These are phyloP conservation scores for Sequoiadendron giganteum DNA, from an alignment of 75 land plant species.

Conservation along the genomic window DNA sequence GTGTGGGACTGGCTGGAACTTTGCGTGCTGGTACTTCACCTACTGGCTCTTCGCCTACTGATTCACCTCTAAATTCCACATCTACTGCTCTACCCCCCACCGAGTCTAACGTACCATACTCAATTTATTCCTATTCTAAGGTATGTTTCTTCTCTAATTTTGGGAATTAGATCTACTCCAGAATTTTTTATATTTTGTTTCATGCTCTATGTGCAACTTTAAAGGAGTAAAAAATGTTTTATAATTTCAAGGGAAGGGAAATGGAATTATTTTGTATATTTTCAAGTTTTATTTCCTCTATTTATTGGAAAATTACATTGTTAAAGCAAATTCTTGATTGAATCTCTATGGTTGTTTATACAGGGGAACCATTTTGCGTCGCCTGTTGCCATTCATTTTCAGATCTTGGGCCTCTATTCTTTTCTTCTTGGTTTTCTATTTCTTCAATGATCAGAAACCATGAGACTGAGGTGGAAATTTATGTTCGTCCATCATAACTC, in stretches of 20 bases:
- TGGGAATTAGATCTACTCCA: background rate
- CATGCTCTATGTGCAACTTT: too few relatives aligned
- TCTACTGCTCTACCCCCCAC: background rate
- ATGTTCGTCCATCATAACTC: background rate
- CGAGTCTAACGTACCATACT: background rate
- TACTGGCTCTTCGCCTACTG: background rate
- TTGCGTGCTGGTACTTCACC: background rate
- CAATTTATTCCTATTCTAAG: background rate
- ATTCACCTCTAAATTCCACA: background rate
- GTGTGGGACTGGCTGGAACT: slow-evolving; percentile 26
- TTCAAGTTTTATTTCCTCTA: background rate
- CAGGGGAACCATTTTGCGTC: background rate
- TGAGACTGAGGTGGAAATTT: background rate
- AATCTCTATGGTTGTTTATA: background rate
- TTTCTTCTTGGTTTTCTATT: background rate
- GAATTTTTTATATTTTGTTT: background rate
- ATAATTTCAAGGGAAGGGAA: background rate
- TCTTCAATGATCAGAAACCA: slow-evolving; percentile 7
- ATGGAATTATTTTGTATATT: background rate
- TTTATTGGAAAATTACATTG: background rate
- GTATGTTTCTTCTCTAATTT: background rate
- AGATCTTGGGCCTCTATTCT: background rate
- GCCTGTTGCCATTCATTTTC: background rate
- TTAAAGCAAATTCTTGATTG: background rate
- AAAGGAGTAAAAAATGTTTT: background rate